These are phyloP conservation scores for Xylariaceae sp. DNA, from an alignment of 2,329 filamentous ascomycete genomes.

Conservation along the genomic window DNA sequence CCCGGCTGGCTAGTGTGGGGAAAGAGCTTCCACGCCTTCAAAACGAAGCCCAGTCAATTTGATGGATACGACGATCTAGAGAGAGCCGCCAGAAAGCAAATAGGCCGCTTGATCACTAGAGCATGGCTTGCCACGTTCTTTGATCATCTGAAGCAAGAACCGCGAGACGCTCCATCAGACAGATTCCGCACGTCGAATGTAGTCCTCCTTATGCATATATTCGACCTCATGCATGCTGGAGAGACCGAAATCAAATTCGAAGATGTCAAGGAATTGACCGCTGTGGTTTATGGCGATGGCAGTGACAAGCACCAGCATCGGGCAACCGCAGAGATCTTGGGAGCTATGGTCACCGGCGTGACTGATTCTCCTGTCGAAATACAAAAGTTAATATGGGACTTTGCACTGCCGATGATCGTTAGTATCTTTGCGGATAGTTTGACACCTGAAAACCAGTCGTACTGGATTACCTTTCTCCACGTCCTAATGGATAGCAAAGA, in stretches of 20 bases:
- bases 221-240: slow-evolving; percentile 82
- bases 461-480: slow-evolving; percentile 93
- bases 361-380: slow-evolving; percentile 71
- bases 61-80: slow-evolving; percentile 77
- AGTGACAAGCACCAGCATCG: slow-evolving; percentile 97
- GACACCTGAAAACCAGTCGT: slow-evolving; percentile 88
- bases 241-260: slow-evolving; percentile 75
- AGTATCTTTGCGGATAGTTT: slow-evolving; percentile 85
- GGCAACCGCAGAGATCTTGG: slow-evolving; percentile 89
- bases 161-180: slow-evolving; percentile 74
- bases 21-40: slow-evolving; percentile 76
- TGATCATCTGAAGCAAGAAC: slow-evolving; percentile 92
- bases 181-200: slow-evolving; percentile 86
- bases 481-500: slow-evolving; percentile 85
- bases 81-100: slow-evolving; percentile 66
- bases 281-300: slow-evolving; percentile 80
- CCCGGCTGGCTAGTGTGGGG: slow-evolving; percentile 97
- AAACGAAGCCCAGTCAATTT: slow-evolving; percentile 64
- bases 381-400: slow-evolving; percentile 77
- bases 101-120: slow-evolving; percentile 73
- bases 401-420: slow-evolving; percentile 82
- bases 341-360: slow-evolving; percentile 75
- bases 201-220: slow-evolving; percentile 81
- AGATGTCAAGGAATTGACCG: slow-evolving; percentile 78
- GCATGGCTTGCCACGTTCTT: slow-evolving; percentile 88